Evolutionary conservation across 768 basidiomycete genomes (phyloP), one percentile per base, ranked within the genome.

Genomic region (Exsudoporus frostii): DNA sequence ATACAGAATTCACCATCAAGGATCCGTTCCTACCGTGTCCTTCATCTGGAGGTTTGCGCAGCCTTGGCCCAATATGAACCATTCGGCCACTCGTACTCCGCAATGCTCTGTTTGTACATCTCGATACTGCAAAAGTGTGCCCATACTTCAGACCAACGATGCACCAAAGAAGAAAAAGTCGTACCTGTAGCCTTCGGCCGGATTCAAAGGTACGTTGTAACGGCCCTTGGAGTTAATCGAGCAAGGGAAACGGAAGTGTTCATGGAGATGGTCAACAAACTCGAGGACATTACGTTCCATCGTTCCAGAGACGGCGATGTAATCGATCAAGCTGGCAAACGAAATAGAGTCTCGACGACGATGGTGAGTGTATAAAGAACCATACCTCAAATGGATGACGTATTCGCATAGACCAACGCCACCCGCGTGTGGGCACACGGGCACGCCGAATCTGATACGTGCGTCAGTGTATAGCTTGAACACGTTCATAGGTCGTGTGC

Each of bases 211-310:
- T 5, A 95, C 89, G 61, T 93, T 94, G 71, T 97, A 98, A 37
- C 92, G 78, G 37, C 94, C 95, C 15, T 79, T 79, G 2, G 72
- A 56, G 72, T 95, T 97, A 74, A 98, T 92, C 17, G 90, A 88
- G 62, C 90, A 91, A 2, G 92, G 93, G 55, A 84, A 84, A 39
- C 86, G 73, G 73, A 97, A 98, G 67, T 97, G 90, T 64, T 98
- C 92, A 71, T 98, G 95, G 36, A 98, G 76, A 69, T 97, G 95
- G 66, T 92, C 87, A 30, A 86, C 88, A 58, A 83, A 91, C 70
- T 92, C 94, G 37, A 98, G 84, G 5, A 97, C 95, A 66, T 98
- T 97, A 45, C 90, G 83, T 61, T 96, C 92, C 86, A 95, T 95
- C 19, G 85, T 81, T 2, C 93, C 95, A 1, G 93, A 95, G 50